Conservation (phyloP, 805 yeast genomes). For the Martiniozyma abietophila region DNA sequence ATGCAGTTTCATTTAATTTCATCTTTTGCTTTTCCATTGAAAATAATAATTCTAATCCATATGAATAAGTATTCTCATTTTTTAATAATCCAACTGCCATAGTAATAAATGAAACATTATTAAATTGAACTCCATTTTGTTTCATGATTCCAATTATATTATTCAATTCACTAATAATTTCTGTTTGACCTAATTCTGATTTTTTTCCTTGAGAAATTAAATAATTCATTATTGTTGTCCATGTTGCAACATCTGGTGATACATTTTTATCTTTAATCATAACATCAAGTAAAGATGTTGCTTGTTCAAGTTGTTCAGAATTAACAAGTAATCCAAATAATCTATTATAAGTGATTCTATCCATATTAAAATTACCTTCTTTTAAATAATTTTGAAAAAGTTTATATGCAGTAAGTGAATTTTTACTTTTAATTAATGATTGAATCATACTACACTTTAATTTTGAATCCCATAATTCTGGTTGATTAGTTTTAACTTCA, state of each 20-base stretch:
- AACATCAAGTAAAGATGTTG: constrained; percentile 38
- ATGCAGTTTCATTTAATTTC: constrained; percentile 28
- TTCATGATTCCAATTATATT: constrained; percentile 31
- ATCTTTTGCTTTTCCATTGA: constrained; percentile 28
- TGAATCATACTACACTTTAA: constrained; percentile 37
- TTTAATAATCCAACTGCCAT: constrained; percentile 45
- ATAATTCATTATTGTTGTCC: constrained; percentile 48
- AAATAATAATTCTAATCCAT: constrained; percentile 44
- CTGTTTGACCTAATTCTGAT: constrained; percentile 30
- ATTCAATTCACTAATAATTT: constrained; percentile 22
- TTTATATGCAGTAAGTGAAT: constrained; percentile 32
- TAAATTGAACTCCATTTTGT: constrained; percentile 28
- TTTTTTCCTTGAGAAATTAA: constrained; percentile 40
- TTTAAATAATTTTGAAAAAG: constrained; percentile 19
- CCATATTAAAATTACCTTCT: constrained; percentile 31
- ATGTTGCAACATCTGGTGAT: constrained; percentile 53
- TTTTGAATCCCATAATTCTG: constrained; percentile 28
- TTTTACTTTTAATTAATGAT: constrained; percentile 33
- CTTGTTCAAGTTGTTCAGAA: constrained; percentile 32
- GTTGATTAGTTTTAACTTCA: constrained; percentile 25
- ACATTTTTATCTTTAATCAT: constrained; percentile 32
- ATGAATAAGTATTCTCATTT: constrained; percentile 35
- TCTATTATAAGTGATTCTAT: constrained; percentile 42
- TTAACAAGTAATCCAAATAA: constrained; percentile 36
- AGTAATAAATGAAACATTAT: constrained; percentile 39